phyloP scores from a whole-genome alignment of 2,329 filamentous ascomycete species.

The Stromatinia cepivora region DNA sequence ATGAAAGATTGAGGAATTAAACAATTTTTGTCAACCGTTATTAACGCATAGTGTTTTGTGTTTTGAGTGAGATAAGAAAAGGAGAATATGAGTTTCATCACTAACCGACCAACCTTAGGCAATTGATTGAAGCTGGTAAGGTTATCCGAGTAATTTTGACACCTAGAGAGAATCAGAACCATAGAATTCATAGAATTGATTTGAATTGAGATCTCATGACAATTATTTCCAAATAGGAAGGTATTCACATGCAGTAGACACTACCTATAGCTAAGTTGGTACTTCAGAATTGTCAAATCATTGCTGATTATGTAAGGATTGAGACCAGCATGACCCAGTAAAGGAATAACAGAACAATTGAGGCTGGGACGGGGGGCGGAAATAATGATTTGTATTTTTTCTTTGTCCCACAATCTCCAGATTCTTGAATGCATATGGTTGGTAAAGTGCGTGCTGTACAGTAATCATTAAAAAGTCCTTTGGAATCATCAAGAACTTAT shows the following conservation, averaged over 20 bases:
- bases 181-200: too few relatives aligned
- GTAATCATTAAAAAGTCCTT: neutral
- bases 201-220: neutral
- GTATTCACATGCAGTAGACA: neutral
- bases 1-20: neutral
- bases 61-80: neutral
- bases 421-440: neutral
- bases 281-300: neutral
- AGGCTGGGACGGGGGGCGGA: neutral
- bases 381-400: neutral
- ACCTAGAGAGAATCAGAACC: too few relatives aligned
- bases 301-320: neutral
- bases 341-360: too few relatives aligned
- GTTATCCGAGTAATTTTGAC: too few relatives aligned
- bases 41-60: slow-evolving; percentile 7
- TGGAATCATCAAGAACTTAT: neutral
- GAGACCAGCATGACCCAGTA: too few relatives aligned
- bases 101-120: neutral
- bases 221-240: neutral
- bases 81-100: slow-evolving; percentile 7
- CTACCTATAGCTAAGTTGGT: neutral
- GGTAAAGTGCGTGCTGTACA: neutral
- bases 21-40: neutral
- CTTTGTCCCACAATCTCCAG: slow-evolving; percentile 2
- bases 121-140: too few relatives aligned